Evolutionary conservation across 306 rosid genomes (phyloP).

Genomic region (Prunus salicina): DNA sequence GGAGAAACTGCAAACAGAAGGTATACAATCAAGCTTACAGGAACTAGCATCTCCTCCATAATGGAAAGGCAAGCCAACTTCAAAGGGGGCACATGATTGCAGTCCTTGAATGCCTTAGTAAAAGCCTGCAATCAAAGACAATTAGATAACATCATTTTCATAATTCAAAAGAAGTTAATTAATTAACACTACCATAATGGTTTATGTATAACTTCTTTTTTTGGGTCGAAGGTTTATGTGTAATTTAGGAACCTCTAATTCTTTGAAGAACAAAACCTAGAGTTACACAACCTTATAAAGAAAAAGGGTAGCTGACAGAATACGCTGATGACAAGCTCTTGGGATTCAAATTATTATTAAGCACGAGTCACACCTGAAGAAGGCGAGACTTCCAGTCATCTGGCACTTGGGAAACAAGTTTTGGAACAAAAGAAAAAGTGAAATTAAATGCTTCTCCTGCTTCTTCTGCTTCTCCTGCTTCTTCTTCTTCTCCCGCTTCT

Average conservation of each 20-base stretch:
- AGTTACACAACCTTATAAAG: not conserved
- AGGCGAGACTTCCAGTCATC: conserved; percentile 60
- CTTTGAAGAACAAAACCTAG: not conserved
- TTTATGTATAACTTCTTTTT: conserved; percentile 14
- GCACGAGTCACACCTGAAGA: conserved; percentile 63
- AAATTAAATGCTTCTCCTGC: conserved; percentile 57
- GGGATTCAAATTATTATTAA: not conserved
- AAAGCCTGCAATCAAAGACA: conserved; percentile 53
- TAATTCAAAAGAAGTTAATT: not conserved
- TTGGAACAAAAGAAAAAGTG: conserved; percentile 76
- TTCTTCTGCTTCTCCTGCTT: too few species aligned
- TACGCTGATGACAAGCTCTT: not conserved
- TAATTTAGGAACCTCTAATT: too few species aligned
- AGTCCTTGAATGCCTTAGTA: conserved; percentile 62
- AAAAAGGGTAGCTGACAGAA: not conserved
- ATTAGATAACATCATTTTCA: not conserved
- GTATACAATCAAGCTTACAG: conserved; percentile 51
- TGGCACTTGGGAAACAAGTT: conserved; percentile 48
- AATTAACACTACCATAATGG: conserved; percentile 2
- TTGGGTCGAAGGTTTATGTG: not conserved
- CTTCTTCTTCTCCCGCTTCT: too few species aligned
- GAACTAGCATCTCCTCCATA: conserved; percentile 66
- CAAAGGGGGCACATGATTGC: conserved; percentile 65
- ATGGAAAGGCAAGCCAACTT: conserved; percentile 70
- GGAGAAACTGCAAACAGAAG: not conserved